Evolutionary conservation across 768 basidiomycete genomes (phyloP), one percentile per base, ranked within the genome.

Genomic region (Boletus rubropictus): DNA sequence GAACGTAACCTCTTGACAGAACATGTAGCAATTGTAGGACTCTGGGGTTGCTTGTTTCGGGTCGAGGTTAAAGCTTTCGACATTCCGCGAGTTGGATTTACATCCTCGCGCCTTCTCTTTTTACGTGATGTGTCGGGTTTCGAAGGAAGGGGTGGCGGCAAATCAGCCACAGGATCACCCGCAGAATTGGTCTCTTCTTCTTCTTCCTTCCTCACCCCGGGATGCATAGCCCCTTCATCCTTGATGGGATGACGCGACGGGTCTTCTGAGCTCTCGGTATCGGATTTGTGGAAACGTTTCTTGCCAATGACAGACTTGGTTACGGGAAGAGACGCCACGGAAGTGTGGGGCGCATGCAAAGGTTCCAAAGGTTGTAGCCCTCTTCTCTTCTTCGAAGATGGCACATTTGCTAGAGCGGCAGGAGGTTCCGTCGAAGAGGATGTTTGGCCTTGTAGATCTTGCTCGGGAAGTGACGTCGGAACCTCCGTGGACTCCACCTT

Each of bases 391-490:
- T 50, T 56, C 15, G 42, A 36, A 43, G 51, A 33, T 24, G 20
- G 42, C 9, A 43, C 17, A 18, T 43, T 48, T 15, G 41, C 41
- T 20, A 39, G 24, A 38, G 42, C 22, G 18, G 28, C 33, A 38
- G 50, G 57, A 31, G 42, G 44, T 31, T 49, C 50, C 27, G 14
- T 46, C 28, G 44, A 44, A 36, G 54, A 45, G 10, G 32, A 39
- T 6, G 48, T 22, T n/a, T 57, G 49, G 15, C 27, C 36, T 14
- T 53, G 56, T 28, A 59, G 56, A 35, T 80, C 78, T 57, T 82
- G 76, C 32, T 76, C 74, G 3, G 82, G 80, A 36, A 78, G 66
- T 15, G 83, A 86, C 0, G 82, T 82, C 6, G 81, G 81, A 11
- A 83, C 62, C 44, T 73, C 66, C 8, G 56, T 58, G 38, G 47